phyloP scores from a whole-genome alignment of 257 asterid genomes.

The Penstemon newberryi region DNA sequence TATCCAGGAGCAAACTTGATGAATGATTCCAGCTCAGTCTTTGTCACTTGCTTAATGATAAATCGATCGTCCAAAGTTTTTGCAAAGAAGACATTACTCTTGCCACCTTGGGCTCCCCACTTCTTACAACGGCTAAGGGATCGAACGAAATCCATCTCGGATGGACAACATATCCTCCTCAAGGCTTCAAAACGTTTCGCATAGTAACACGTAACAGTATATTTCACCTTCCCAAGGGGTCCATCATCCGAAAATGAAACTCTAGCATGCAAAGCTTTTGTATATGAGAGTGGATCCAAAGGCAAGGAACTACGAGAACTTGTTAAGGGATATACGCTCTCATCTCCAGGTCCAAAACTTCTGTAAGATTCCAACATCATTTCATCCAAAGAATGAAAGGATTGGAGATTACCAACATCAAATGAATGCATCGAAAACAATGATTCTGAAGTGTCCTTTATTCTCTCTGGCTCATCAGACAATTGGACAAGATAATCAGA shows the following conservation, averaged over 20 bases:
- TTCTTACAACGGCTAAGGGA: conserved; percentile 94
- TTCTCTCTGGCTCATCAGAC: conserved; percentile 62
- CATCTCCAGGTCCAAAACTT: conserved; percentile 71
- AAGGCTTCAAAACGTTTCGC: conserved; percentile 86
- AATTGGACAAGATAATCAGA: conserved; percentile 57
- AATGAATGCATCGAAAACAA: conserved; percentile 43
- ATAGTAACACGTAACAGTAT: conserved; percentile 72
- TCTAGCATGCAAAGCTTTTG: conserved; percentile 66
- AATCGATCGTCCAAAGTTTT: conserved; percentile 93
- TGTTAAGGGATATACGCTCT: conserved; percentile 50
- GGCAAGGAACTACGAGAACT: conserved; percentile 56
- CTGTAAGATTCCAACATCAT: conserved; percentile 55
- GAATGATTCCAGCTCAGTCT: conserved; percentile 97
- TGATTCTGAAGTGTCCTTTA: conserved; percentile 50
- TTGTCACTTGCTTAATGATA: conserved; percentile 90
- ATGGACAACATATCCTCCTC: conserved; percentile 84
- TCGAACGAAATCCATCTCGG: conserved; percentile 73
- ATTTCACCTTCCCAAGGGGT: conserved; percentile 71
- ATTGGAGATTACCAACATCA: conserved; percentile 49
- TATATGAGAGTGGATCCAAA: conserved; percentile 60
- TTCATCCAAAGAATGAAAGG: conserved; percentile 62
- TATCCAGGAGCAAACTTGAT: conserved; percentile 88
- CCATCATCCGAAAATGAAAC: conserved; percentile 71
- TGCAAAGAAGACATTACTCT: conserved; percentile 93
- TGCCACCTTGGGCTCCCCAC: conserved; percentile 99